phyloP scores from a whole-genome alignment of 352 stramenopile genomes.

The Phytophthora macrochlamydospora region DNA sequence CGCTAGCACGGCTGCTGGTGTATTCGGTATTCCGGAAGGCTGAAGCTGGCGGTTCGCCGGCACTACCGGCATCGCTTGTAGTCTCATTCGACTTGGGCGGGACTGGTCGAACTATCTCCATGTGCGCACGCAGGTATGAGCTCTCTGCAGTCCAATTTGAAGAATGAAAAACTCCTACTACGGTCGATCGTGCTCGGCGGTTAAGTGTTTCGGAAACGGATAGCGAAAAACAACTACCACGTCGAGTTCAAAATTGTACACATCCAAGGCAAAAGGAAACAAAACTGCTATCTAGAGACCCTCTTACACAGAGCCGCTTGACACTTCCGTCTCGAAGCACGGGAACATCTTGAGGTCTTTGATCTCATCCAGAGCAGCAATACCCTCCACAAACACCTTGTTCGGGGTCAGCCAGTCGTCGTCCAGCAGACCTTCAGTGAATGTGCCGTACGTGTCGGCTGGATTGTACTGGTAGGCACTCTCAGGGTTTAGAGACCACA shows the following conservation, averaged over 20 bases:
- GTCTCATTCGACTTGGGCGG: slow-evolving; percentile 12
- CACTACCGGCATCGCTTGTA: neutral
- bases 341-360: slow-evolving; percentile 72
- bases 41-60: slow-evolving; percentile 2
- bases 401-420: slow-evolving; percentile 80
- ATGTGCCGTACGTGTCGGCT: slow-evolving; percentile 58
- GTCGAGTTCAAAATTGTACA: slow-evolving; percentile 36
- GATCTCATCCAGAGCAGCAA: slow-evolving; percentile 55
- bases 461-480: slow-evolving; percentile 81
- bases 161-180: slow-evolving; percentile 17
- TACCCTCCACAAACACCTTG: slow-evolving; percentile 60
- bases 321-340: slow-evolving; percentile 47
- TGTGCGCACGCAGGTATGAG: slow-evolving; percentile 14
- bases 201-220: neutral
- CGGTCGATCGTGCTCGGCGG: neutral
- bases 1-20: slow-evolving; percentile 21
- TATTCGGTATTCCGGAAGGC: slow-evolving; percentile 32
- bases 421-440: slow-evolving; percentile 66
- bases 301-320: slow-evolving; percentile 9
- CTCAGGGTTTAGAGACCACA: slow-evolving; percentile 83
- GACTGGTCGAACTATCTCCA: slow-evolving; percentile 35
- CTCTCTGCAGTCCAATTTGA: slow-evolving; percentile 21
- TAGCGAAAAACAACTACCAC: neutral
- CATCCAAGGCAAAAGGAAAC: slow-evolving; percentile 23
- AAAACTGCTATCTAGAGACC: slow-evolving; percentile 2